These are phyloP conservation scores for Dioscorea zingiberensis DNA, from an alignment of 106 monocot species.

Conservation along the genomic window DNA sequence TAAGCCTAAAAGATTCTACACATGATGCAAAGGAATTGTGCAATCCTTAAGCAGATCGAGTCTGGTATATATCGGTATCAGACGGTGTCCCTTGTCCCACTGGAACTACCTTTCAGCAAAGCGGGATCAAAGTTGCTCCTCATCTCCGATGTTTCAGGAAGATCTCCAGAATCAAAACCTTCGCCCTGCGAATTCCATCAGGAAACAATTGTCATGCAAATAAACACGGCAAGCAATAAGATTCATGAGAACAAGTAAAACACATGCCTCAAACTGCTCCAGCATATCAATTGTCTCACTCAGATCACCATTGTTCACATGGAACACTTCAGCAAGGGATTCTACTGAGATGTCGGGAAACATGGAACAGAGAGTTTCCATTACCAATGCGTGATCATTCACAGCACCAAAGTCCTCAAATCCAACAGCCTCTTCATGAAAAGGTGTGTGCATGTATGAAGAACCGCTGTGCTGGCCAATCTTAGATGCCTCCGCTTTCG, in stretches of 20 bases:
- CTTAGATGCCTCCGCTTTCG: no score
- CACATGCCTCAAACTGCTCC: constrained; percentile 13
- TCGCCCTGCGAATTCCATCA: not conserved
- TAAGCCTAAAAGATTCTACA: not conserved
- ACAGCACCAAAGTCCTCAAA: not conserved
- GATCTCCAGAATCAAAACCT: not conserved
- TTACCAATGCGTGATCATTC: constrained; percentile 6
- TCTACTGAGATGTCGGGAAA: constrained; percentile 10
- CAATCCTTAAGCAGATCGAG: not conserved
- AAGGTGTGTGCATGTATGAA: not conserved
- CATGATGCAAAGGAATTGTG: not conserved
- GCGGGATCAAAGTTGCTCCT: not conserved
- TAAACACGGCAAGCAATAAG: no score
- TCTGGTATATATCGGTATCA: not conserved
- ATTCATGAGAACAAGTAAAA: not conserved
- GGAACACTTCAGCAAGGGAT: constrained; percentile 7
- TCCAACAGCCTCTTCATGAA: not conserved
- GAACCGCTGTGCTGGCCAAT: no score
- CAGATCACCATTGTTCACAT: constrained; percentile 8
- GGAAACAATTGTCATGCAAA: no score
- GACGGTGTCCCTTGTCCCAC: not conserved
- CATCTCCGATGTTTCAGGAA: not conserved
- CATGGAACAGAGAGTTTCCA: constrained; percentile 13
- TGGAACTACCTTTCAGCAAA: constrained; percentile 1
- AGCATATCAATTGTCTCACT: constrained; percentile 11